These are phyloP conservation scores for Leccinum glutinopallens DNA, from an alignment of 1,284 basidiomycete species.

Conservation along the genomic window DNA sequence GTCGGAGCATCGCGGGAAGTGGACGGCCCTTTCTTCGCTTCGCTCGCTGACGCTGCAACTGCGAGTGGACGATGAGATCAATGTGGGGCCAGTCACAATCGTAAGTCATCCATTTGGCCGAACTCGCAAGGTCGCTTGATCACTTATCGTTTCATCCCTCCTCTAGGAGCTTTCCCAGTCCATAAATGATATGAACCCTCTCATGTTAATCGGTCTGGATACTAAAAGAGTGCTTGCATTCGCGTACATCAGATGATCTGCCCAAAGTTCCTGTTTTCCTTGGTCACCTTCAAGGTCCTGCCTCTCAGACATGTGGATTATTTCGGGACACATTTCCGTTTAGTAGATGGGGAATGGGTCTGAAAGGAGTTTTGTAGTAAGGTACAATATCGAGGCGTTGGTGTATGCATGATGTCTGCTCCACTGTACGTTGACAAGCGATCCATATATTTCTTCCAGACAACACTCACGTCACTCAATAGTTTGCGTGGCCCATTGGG, in stretches of 20 bases:
- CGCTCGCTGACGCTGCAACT: background rate
- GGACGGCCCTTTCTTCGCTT: background rate
- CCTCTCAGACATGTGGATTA: background rate
- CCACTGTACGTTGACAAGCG: too few species aligned
- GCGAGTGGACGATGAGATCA: background rate
- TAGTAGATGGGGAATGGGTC: background rate
- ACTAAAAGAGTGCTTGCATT: background rate
- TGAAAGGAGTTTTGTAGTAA: background rate
- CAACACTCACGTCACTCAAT: too few species aligned
- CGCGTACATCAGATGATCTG: background rate
- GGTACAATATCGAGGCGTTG: too few species aligned
- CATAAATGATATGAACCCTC: background rate
- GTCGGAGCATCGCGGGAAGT: background rate
- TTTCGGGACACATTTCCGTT: background rate
- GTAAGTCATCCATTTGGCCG: too few species aligned
- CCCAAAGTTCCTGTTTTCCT: background rate
- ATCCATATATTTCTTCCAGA: too few species aligned
- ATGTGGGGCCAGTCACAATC: background rate
- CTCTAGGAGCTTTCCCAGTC: background rate
- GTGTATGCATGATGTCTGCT: too few species aligned
- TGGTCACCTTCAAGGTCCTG: background rate
- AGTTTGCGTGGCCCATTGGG: too few species aligned
- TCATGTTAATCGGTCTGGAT: background rate
- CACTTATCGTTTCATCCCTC: background rate
- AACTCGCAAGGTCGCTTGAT: background rate